Conservation (phyloP, 2,329 filamentous ascomycete genomes). For the Penicillium occitanis region DNA sequence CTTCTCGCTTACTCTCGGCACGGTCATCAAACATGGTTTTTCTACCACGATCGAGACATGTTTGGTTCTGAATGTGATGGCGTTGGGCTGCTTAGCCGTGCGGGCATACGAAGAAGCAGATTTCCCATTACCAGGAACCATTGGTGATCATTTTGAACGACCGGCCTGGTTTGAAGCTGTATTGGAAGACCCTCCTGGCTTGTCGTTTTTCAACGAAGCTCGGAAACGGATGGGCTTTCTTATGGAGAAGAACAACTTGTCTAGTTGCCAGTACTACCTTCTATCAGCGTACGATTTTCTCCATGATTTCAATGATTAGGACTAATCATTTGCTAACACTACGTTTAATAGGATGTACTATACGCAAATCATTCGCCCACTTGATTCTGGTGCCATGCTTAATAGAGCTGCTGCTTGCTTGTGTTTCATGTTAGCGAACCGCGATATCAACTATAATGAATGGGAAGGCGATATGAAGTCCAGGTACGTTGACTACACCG, state of each 20-base stretch:
- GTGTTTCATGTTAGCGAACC: conserved; percentile 49
- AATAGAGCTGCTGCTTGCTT: conserved; percentile 54
- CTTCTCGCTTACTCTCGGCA: conserved; percentile 51
- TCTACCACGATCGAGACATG: conserved; percentile 55
- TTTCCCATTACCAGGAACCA: conserved; percentile 45
- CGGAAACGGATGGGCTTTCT: conserved; percentile 54
- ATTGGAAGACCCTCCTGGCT: conserved; percentile 45
- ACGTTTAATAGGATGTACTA: conserved; percentile 45
- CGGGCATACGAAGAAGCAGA: conserved; percentile 52
- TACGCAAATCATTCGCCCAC: conserved; percentile 53
- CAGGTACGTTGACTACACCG: conserved; percentile 17
- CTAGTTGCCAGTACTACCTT: conserved; percentile 55
- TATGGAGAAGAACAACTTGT: conserved; percentile 52
- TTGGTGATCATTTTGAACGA: conserved; percentile 36
- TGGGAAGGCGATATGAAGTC: conserved; percentile 60
- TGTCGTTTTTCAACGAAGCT: conserved; percentile 57
- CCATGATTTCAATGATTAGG: background rate
- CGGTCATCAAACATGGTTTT: conserved; percentile 52
- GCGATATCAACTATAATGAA: conserved; percentile 47
- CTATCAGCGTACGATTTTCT: conserved; percentile 45
- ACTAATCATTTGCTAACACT: background rate
- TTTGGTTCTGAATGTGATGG: conserved; percentile 52
- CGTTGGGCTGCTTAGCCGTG: conserved; percentile 53
- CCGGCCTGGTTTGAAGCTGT: conserved; percentile 42
- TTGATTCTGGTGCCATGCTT: conserved; percentile 56